A percentile compares a stretch with the other conserved stretches of the same genome.
These are phyloP conservation scores for Ilyonectria destructans DNA, from an alignment of 2,329 filamentous ascomycete genomes.

Conservation along the genomic window DNA sequence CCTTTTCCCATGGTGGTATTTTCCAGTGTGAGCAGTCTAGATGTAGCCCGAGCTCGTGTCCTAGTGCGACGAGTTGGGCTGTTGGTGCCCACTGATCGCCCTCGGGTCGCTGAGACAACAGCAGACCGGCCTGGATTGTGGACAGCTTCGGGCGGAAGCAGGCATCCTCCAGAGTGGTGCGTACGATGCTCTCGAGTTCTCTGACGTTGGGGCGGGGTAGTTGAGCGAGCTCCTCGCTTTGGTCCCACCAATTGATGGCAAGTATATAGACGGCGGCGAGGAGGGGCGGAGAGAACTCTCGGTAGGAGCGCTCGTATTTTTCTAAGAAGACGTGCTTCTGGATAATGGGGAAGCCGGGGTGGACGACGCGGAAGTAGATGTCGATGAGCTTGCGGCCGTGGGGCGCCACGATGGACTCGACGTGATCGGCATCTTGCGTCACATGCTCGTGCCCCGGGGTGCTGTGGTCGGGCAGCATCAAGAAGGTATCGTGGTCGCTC, in stretches of 20 bases:
- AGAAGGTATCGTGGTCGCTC: conserved; percentile 83
- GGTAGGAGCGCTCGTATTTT: conserved; percentile 81
- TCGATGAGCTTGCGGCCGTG: conserved; percentile 85
- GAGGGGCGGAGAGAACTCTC: conserved; percentile 82
- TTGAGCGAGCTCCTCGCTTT: conserved; percentile 77
- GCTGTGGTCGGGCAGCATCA: conserved; percentile 82
- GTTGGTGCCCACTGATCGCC: conserved; percentile 89
- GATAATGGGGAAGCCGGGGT: conserved; percentile 86
- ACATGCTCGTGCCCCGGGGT: conserved; percentile 82
- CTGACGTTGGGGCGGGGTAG: conserved; percentile 80
- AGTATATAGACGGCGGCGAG: conserved; percentile 88
- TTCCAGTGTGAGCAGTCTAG: conserved; percentile 91
- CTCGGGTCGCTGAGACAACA: conserved; percentile 83
- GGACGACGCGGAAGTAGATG: conserved; percentile 86
- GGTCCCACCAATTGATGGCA: conserved; percentile 90
- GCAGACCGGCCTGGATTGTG: conserved; percentile 82
- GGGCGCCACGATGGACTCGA: conserved; percentile 83
- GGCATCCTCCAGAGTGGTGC: conserved; percentile 81
- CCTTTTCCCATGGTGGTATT: conserved; percentile 90
- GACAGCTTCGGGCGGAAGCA: conserved; percentile 88
- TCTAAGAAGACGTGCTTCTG: conserved; percentile 87
- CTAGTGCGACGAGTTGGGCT: conserved; percentile 88
- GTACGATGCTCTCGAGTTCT: conserved; percentile 81
- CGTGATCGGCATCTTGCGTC: conserved; percentile 77
- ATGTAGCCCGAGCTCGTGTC: conserved; percentile 90